Evolutionary conservation across 2,329 filamentous ascomycete species (phyloP).

Genomic region (Atkinsonella hypoxylon): DNA sequence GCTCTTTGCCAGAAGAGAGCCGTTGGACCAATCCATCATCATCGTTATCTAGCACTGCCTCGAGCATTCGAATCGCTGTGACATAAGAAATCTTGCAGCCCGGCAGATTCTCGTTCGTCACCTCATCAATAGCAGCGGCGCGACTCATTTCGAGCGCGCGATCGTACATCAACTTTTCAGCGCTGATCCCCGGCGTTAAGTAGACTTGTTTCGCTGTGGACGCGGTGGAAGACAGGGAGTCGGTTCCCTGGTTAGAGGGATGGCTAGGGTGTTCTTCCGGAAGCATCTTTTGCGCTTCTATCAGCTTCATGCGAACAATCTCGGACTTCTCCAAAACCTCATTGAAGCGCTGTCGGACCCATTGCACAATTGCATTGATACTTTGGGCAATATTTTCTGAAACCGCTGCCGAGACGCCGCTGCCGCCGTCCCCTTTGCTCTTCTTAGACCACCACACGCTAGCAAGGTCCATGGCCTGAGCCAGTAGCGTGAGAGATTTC

Average conservation of each 20-base stretch:
- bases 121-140: slow-evolving; percentile 86
- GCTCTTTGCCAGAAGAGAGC: slow-evolving; percentile 26
- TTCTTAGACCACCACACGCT: slow-evolving; percentile 83
- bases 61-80: slow-evolving; percentile 87
- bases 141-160: slow-evolving; percentile 94
- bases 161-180: slow-evolving; percentile 97
- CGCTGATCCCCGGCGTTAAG: slow-evolving; percentile 79
- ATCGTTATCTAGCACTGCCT: slow-evolving; percentile 83
- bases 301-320: slow-evolving; percentile 76
- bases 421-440: slow-evolving; percentile 48
- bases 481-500: slow-evolving; percentile 79
- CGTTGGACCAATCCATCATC: slow-evolving; percentile 35
- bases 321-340: slow-evolving; percentile 95
- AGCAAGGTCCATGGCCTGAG: slow-evolving; percentile 91
- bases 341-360: slow-evolving; percentile 89
- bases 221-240: slow-evolving; percentile 44
- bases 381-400: slow-evolving; percentile 48
- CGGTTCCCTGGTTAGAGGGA: slow-evolving; percentile 60
- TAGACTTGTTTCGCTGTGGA: slow-evolving; percentile 66
- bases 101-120: slow-evolving; percentile 75
- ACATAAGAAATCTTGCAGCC: slow-evolving; percentile 89
- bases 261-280: slow-evolving; percentile 79
- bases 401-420: slow-evolving; percentile 25
- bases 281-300: slow-evolving; percentile 74
- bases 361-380: slow-evolving; percentile 90